Evolutionary conservation across 306 rosid species (phyloP), one percentile per base, ranked within the genome.

Genomic region (Cicer cuneatum): DNA sequence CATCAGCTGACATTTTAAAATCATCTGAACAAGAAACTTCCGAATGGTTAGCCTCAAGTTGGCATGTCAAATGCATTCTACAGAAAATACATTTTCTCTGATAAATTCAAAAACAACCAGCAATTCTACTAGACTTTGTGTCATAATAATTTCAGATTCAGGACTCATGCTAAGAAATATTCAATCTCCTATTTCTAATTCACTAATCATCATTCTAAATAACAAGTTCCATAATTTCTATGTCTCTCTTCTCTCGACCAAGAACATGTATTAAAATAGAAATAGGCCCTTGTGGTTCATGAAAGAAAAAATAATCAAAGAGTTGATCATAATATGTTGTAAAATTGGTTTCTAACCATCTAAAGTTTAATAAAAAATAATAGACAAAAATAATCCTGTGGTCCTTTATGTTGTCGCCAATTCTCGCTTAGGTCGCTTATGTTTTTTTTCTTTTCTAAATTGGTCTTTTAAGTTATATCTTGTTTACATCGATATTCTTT

Each of bases 1-100:
- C 78, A 58, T 86, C 94, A 75, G 88, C 87, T 47, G 89, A 74
- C 74, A 80, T 79, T 81, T 83, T 88, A 67, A 73, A 82, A 82
- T 81, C 88, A 71, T 85, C 89, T 83, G 82, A 82, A 81, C 75
- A 76, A 77, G 83, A 81, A 80, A 75, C 12, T 10, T 66, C 46
- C 33, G 46, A 69, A 13, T 18, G 81, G 71, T 85, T 75, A 85
- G 41, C 35, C 3, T 43, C 49, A 64, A 71, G 49, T 73, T 76
- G 40, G 45, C 9, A 41, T 38, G 71, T 54, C 47, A 43, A 76
- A 18, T 24, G 14, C 63, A 29, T 29, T 29, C 5, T 29, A 29
- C 33, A 29, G 33, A 29, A 29, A 29, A 29, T 29, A 29, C 33
- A 29, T 29, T 29, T 29, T 29, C 33, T 56, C 40, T 48, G 65